Evolutionary conservation across 805 yeast genomes (phyloP).

Genomic region (Yarrowia deformans): DNA sequence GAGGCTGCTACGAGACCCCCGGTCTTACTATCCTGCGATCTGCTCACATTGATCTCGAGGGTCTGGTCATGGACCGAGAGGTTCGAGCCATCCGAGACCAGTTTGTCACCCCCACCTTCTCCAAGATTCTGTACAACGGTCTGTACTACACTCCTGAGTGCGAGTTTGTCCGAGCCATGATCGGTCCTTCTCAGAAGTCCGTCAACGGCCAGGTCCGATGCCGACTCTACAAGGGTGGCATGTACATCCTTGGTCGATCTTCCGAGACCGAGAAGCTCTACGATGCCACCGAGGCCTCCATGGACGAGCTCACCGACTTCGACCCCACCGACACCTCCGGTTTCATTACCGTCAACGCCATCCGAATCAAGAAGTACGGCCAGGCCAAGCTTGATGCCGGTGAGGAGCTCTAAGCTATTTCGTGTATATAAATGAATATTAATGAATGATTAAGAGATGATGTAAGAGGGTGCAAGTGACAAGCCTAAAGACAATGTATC

Average conservation of each 20-base stretch:
- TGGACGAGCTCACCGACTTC: slow-evolving; percentile 99
- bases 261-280: slow-evolving; percentile 95
- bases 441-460: not conserved
- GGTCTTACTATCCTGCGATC: slow-evolving; percentile 93
- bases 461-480: too few species aligned
- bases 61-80: slow-evolving; percentile 95
- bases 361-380: slow-evolving; percentile 98
- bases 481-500: too few species aligned
- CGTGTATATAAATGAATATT: slow-evolving; percentile 26
- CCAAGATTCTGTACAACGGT: slow-evolving; percentile 93
- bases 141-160: slow-evolving; percentile 98
- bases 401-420: slow-evolving; percentile 49
- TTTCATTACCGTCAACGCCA: slow-evolving; percentile 96
- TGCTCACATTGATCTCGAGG: slow-evolving; percentile 96
- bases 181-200: slow-evolving; percentile 90
- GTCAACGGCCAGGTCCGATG: slow-evolving; percentile 97
- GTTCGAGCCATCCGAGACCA: slow-evolving; percentile 96
- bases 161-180: slow-evolving; percentile 81
- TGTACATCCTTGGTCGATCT: slow-evolving; percentile 88
- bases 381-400: slow-evolving; percentile 89
- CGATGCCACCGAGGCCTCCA: slow-evolving; percentile 97
- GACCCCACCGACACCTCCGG: slow-evolving; percentile 97
- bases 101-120: slow-evolving; percentile 91
- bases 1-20: slow-evolving; percentile 99
- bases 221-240: slow-evolving; percentile 88